Evolutionary conservation across 2,329 filamentous ascomycete species (phyloP).

Genomic region (Cadophora sp.): DNA sequence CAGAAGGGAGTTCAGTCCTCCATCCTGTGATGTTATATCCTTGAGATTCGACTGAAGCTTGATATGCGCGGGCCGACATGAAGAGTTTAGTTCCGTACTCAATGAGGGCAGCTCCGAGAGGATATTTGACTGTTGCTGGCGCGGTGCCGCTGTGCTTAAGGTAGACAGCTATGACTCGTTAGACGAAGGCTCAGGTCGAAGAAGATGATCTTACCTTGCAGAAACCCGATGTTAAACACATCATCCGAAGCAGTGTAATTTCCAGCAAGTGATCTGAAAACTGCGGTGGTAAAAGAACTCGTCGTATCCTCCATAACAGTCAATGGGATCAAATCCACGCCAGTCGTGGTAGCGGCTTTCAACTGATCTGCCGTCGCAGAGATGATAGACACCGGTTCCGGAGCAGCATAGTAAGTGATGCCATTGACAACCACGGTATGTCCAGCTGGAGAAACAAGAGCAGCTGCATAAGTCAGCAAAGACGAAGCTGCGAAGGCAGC

Average conservation of each 20-base stretch:
- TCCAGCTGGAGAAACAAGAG: slow-evolving; percentile 27
- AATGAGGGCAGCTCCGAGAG: slow-evolving; percentile 28
- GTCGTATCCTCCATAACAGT: slow-evolving; percentile 36
- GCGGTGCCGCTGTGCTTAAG: slow-evolving; percentile 30
- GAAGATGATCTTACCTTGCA: slow-evolving; percentile 34
- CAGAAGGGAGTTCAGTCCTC: slow-evolving; percentile 47
- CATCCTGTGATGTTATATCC: slow-evolving; percentile 25
- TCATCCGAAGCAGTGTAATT: slow-evolving; percentile 39
- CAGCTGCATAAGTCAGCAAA: background rate
- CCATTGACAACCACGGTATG: slow-evolving; percentile 41
- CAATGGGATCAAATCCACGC: slow-evolving; percentile 39
- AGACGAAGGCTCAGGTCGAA: background rate
- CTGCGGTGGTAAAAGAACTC: slow-evolving; percentile 30
- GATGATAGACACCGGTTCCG: slow-evolving; percentile 36
- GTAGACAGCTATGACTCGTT: slow-evolving; percentile 32
- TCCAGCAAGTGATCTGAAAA: slow-evolving; percentile 33
- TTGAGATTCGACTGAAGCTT: slow-evolving; percentile 28
- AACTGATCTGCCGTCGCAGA: slow-evolving; percentile 28
- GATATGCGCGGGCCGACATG: slow-evolving; percentile 33
- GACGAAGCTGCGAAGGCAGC: background rate
- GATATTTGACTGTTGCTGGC: slow-evolving; percentile 26
- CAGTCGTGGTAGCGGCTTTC: slow-evolving; percentile 25
- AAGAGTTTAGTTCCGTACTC: slow-evolving; percentile 37
- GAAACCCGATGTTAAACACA: slow-evolving; percentile 41
- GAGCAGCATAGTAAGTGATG: slow-evolving; percentile 45